Percentiles rank a stretch among this genome's conserved stretches.
These are phyloP conservation scores for Handroanthus guayacan DNA, from an alignment of 257 asterid species.

Conservation along the genomic window DNA sequence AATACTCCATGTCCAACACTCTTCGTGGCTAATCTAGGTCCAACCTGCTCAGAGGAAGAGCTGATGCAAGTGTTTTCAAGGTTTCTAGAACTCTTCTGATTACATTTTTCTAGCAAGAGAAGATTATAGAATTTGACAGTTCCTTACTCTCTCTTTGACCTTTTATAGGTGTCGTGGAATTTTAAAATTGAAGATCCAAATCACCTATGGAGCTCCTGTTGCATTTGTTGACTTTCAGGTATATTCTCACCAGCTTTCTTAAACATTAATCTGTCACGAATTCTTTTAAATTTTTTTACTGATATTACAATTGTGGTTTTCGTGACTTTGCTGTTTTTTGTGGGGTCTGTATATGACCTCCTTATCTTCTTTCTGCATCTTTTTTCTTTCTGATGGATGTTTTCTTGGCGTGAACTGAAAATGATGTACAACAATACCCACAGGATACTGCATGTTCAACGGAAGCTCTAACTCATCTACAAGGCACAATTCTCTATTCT, in stretches of 20 bases:
- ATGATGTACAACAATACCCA: background rate
- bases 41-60: slow-evolving; percentile 84
- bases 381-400: too few relatives aligned
- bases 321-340: background rate
- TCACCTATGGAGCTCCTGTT: slow-evolving; percentile 97
- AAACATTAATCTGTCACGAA: slow-evolving; percentile 18
- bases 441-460: slow-evolving; percentile 89
- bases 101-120: background rate
- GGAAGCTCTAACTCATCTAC: slow-evolving; percentile 76
- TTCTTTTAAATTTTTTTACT: background rate
- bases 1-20: slow-evolving; percentile 88
- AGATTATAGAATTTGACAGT: background rate
- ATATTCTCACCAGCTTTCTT: slow-evolving; percentile 22
- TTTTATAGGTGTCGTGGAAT: slow-evolving; percentile 77
- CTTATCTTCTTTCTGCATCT: too few relatives aligned
- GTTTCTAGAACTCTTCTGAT: slow-evolving; percentile 42
- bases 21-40: slow-evolving; percentile 93
- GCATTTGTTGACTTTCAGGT: slow-evolving; percentile 99
- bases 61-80: slow-evolving; percentile 81
- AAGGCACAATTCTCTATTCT: slow-evolving; percentile 76
- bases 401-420: slow-evolving; percentile 2
- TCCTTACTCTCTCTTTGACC: slow-evolving; percentile 7
- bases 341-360: background rate
- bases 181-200: slow-evolving; percentile 90
- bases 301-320: background rate